Base-by-base conservation (phyloP, 148 eudicot species). In the Polygonum maritimum region DNA sequence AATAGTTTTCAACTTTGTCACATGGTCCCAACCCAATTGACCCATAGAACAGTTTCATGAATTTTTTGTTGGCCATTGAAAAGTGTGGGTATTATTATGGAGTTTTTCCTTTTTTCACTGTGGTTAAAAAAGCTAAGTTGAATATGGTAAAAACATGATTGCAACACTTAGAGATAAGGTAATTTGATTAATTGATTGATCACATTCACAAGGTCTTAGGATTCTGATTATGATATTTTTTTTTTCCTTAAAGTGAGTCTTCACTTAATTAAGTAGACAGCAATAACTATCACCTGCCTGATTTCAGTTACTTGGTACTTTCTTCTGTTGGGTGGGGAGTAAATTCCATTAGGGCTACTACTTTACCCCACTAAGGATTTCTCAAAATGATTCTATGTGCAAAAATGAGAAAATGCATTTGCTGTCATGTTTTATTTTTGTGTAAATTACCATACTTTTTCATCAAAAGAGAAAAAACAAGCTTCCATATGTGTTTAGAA, bases 1-100 rank as follows among this genome's bases (percentile, higher is more conserved):
- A 62, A 62, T 62, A 62, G 69, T 62, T 62, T 62, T 62, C 69
- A 62, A 62, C 69, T 11, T 62, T 62, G 69, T 62, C 69, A 62
- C 69, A 62, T 62, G 69, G 69, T 22, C 69, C 69, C 69, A 62
- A 62, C 69, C 69, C 69, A 62, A 62, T 62, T 26, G 38, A 62
- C 36, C 38, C 31, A 62, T 33, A 18, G 3, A 57, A 26, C 7
- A 57, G 35, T 57, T 57, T 19, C 8, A 57, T 57, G 33, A 21
- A 5, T 19, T 57, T 57, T 57, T 21, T 57, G 63, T 57, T 57
- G 63, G 63, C 63, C 26, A 19, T 57, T 57, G 33, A 13, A 8
- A 57, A 57, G 33, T 62, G 39, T 26, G 36, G 36, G 67, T 21
- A 31, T 9, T 9, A 9, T 26, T 31, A 62, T 26, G 69, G 38